Evolutionary conservation across 2,329 filamentous ascomycete species (phyloP), one percentile per base, ranked within the genome.

Genomic region (Blastomyces percursus): DNA sequence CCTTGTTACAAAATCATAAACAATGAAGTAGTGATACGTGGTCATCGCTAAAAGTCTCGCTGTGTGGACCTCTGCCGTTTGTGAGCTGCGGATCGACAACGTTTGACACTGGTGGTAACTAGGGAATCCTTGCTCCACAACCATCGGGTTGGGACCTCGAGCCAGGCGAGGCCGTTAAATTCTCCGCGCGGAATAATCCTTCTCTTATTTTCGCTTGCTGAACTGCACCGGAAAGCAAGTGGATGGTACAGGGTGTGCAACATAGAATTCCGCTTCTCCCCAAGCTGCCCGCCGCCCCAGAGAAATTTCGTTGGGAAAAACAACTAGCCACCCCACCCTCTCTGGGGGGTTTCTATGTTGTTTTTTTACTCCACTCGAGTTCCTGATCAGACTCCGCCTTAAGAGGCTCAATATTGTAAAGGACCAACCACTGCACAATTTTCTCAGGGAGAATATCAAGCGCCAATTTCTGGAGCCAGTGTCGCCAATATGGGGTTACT

Each of bases 351-450:
- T 38, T 7, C 35, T 38, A 9, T 12, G 35, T 12, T 21, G 30
- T 40, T 11, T 8, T n/a, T 40, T 42, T 24, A 11, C 32, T 21
- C 54, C 35, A 12, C 35, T 42, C 21, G 24, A 52, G 24, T 32
- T 42, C 8, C 11, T n/a, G 32, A 8, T 44, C 35, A 11, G n/a
- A 40, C 32, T 42, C 38, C 27, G n/a, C 35, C 11, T 58, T 58
- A 11, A 42, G 35, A 8, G 30, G 12, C 24, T 3, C n/a, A n/a
- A 58, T 16, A 44, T 58, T 58, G 38, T 44, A 58, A 58, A 58
- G 24, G 27, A 58, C 55, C 38, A 58, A 58, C 55, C 55, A 35
- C 21, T n/a, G 19, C 59, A 61, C 27, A 24, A 61, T 11, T n/a
- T 14, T 54, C 32, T 38, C 59, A 27, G 32, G 59, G 35, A 61